A percentile compares a stretch with the other conserved stretches of the same genome.
Evolutionary conservation across 805 yeast species (phyloP).

Genomic region (Candida ficus): DNA sequence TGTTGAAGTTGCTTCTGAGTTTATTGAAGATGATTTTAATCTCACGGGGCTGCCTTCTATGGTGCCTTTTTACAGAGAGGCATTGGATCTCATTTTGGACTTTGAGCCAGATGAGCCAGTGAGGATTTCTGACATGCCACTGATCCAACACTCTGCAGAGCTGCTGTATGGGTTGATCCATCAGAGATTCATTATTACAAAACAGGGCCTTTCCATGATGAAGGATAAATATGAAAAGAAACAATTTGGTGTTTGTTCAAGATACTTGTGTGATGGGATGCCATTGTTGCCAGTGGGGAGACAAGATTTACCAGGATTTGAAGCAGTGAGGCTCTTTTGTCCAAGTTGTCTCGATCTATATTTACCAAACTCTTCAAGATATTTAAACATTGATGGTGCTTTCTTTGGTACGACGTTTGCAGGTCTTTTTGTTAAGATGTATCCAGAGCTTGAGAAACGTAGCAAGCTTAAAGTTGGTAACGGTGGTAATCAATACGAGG

Average conservation of each 20-base stretch:
- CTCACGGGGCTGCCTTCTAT: constrained; percentile 81
- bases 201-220: constrained; percentile 85
- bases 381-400: constrained; percentile 90
- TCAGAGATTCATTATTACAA: constrained; percentile 83
- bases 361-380: constrained; percentile 81
- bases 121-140: constrained; percentile 62
- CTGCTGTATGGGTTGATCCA: constrained; percentile 90
- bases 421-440: constrained; percentile 84
- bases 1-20: constrained; percentile 87
- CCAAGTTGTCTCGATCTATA: constrained; percentile 93
- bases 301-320: constrained; percentile 85
- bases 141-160: constrained; percentile 88
- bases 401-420: constrained; percentile 96
- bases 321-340: constrained; percentile 88
- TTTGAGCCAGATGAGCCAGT: constrained; percentile 52
- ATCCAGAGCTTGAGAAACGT: constrained; percentile 82
- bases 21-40: constrained; percentile 95
- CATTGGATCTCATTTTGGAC: constrained; percentile 85
- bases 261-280: constrained; percentile 85
- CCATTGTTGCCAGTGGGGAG: constrained; percentile 89
- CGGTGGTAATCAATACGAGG: constrained; percentile 40
- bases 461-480: constrained; percentile 24
- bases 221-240: constrained; percentile 90
- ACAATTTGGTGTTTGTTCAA: constrained; percentile 88
- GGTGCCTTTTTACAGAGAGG: constrained; percentile 89